Evolutionary conservation across 2,329 filamentous ascomycete genomes (phyloP).

Genomic region (Coniochaeta sp.): DNA sequence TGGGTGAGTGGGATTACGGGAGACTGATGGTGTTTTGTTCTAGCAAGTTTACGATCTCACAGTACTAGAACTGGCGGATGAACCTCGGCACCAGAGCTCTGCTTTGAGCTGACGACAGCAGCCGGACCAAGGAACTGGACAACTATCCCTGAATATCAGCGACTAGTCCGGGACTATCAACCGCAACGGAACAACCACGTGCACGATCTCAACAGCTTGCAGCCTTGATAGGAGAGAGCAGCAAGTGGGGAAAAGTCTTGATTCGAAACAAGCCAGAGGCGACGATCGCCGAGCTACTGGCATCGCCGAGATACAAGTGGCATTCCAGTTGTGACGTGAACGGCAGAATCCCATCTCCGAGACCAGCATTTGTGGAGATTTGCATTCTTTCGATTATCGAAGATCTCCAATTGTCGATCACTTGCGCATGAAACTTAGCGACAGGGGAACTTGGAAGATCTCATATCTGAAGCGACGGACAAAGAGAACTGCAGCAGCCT

Average conservation of each 20-base stretch:
- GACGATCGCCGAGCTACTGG: neutral
- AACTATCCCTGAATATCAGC: too few species aligned
- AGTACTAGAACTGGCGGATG: neutral
- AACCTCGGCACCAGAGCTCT: too few species aligned
- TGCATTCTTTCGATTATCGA: neutral
- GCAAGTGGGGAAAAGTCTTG: too few species aligned
- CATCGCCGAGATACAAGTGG: neutral
- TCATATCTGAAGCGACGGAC: neutral
- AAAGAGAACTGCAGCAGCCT: neutral
- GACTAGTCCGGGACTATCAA: neutral
- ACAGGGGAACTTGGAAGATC: neutral
- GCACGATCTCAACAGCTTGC: too few species aligned
- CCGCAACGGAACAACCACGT: too few species aligned
- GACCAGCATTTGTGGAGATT: neutral
- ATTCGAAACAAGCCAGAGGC: neutral
- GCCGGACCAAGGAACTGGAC: neutral
- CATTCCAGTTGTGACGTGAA: neutral
- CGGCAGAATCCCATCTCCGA: neutral
- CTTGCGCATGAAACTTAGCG: neutral
- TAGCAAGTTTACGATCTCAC: too few species aligned
- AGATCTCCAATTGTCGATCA: conserved; percentile 1
- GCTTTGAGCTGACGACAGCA: too few species aligned
- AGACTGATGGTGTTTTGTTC: too few species aligned
- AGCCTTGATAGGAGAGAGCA: too few species aligned
- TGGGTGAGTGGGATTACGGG: too few species aligned